Conservation (phyloP, 441 rosid species). For the Populus hybrid region DNA sequence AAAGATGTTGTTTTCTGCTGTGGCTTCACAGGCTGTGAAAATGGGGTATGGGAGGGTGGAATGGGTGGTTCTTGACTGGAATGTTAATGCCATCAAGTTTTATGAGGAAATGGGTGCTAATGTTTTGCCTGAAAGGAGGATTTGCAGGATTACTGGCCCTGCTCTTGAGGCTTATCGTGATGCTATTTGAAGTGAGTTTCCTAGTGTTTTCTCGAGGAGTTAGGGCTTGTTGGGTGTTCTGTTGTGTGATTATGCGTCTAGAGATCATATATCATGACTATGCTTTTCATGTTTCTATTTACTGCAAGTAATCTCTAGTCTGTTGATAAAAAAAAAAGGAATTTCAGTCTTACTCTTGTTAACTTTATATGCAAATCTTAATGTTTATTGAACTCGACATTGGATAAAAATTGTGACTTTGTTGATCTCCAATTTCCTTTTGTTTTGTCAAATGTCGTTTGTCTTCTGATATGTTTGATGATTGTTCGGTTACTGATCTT, state of each 20-base stretch:
- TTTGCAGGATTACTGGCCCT: conserved; percentile 75
- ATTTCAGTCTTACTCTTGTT: neutral
- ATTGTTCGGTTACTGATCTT: no score
- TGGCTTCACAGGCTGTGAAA: conserved; percentile 78
- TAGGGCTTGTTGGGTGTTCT: neutral
- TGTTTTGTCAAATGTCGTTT: no score
- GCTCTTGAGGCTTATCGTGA: conserved; percentile 59
- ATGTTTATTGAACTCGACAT: no score
- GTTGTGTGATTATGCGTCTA: neutral
- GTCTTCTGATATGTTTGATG: no score
- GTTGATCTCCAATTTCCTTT: no score
- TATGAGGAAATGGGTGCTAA: conserved; percentile 91
- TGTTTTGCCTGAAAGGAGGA: conserved; percentile 69
- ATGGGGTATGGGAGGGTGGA: conserved; percentile 91
- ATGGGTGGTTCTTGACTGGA: conserved; percentile 92
- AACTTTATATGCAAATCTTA: no score
- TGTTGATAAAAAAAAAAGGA: neutral
- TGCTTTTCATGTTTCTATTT: neutral
- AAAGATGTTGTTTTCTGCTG: conserved; percentile 61
- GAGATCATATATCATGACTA: neutral
- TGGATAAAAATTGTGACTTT: no score
- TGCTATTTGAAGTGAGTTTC: neutral
- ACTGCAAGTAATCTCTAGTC: no score
- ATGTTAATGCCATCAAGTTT: conserved; percentile 71
- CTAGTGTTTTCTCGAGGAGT: neutral